phyloP scores from a whole-genome alignment of 352 stramenopile species.

The Ophiocytium majus region DNA sequence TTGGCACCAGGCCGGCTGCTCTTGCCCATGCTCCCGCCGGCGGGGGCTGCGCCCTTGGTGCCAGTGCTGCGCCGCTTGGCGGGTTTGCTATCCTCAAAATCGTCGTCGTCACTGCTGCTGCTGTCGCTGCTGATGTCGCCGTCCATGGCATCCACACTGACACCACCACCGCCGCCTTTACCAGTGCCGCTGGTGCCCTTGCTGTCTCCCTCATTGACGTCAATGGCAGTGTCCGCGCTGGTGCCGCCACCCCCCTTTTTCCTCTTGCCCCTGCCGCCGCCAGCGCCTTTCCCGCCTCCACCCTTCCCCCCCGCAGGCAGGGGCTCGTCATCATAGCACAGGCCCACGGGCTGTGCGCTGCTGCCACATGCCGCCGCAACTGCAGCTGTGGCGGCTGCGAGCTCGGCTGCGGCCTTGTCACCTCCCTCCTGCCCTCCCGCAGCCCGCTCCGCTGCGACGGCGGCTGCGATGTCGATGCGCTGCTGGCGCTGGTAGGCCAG shows the following conservation, averaged over 20 bases:
- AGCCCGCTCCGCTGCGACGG: background rate
- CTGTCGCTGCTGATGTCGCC: background rate
- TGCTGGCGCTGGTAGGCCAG: slow-evolving; percentile 55
- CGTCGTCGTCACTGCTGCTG: background rate
- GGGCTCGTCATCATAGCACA: background rate
- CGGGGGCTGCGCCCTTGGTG: background rate
- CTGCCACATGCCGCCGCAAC: background rate
- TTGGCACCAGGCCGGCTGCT: no score
- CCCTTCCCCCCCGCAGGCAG: no score
- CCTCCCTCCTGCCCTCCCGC: no score
- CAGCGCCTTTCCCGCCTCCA: background rate
- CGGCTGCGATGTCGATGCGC: slow-evolving; percentile 25
- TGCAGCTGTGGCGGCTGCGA: background rate
- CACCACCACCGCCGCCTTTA: no score
- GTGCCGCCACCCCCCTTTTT: background rate
- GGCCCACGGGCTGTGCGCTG: slow-evolving; percentile 1
- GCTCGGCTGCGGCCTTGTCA: background rate
- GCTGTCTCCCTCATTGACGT: background rate
- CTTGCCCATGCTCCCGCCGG: background rate
- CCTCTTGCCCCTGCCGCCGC: no score
- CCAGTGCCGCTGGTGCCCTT: background rate
- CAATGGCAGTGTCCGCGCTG: no score
- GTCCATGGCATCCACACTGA: no score
- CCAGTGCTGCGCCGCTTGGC: background rate
- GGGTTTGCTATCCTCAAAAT: slow-evolving; percentile 3